These are phyloP conservation scores for Isoetes taiwanensis DNA, from an alignment of 75 land plant genomes.

Conservation along the genomic window DNA sequence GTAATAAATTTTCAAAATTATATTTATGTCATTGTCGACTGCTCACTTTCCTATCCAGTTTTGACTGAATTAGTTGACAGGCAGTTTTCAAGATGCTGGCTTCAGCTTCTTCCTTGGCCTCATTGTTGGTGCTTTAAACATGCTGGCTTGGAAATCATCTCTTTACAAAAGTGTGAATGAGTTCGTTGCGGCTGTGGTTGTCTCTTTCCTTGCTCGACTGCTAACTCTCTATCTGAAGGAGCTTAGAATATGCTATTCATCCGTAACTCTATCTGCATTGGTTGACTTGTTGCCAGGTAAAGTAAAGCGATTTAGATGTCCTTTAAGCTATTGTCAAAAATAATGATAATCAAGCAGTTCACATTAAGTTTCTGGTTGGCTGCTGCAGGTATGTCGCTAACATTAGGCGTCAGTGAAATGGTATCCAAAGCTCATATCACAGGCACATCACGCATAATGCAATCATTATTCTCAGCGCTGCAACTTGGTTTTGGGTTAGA, in stretches of 20 bases:
- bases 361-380: too few species aligned
- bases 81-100: constrained; percentile 17
- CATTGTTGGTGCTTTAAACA: constrained; percentile 18
- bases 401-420: constrained; percentile 32
- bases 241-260: constrained; percentile 14
- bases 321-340: too few species aligned
- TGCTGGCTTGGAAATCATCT: constrained; percentile 8
- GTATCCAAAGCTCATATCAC: constrained; percentile 29
- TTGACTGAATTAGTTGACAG: constrained; percentile 6
- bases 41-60: not conserved
- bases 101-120: constrained; percentile 18
- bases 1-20: constrained; percentile 4
- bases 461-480: constrained; percentile 23
- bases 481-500: constrained; percentile 29
- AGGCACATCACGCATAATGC: constrained; percentile 28
- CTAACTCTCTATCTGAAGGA: constrained; percentile 8
- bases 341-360: too few species aligned
- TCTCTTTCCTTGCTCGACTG: constrained; percentile 17
- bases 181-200: constrained; percentile 20
- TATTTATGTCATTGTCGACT: not conserved
- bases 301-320: not conserved
- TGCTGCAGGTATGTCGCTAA: constrained; percentile 18
- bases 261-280: constrained; percentile 21
- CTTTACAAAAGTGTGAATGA: constrained; percentile 18
- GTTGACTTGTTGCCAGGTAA: constrained; percentile 29